Evolutionary conservation across 169 alveolate genomes (phyloP).

Genomic region (Plasmodium knowlesi): DNA sequence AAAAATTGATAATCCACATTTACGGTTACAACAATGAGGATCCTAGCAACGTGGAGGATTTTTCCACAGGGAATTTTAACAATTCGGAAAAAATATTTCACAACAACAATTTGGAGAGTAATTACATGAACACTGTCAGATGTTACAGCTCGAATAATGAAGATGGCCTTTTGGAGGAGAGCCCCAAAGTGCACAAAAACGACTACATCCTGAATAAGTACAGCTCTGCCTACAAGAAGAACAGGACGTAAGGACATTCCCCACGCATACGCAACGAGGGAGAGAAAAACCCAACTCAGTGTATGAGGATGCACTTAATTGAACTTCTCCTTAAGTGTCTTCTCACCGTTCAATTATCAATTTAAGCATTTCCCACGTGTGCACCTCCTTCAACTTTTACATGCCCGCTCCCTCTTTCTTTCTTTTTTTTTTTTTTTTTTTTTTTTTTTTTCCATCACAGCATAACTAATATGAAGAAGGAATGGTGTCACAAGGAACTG

Average conservation of each 20-base stretch:
- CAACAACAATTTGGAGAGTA: slow-evolving; percentile 8
- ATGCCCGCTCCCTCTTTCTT: no score
- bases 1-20: slow-evolving; percentile 35
- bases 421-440: slow-evolving; percentile 5
- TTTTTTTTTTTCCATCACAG: slow-evolving; percentile 5
- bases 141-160: slow-evolving; percentile 67
- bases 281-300: neutral
- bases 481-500: slow-evolving; percentile 68
- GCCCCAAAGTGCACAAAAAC: slow-evolving; percentile 26
- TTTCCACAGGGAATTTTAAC: slow-evolving; percentile 20
- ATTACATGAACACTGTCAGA: neutral
- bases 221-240: slow-evolving; percentile 54
- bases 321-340: neutral
- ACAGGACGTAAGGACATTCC: slow-evolving; percentile 11
- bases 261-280: neutral
- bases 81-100: slow-evolving; percentile 53
- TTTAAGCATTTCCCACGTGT: neutral
- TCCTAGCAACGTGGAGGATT: neutral
- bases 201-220: slow-evolving; percentile 35
- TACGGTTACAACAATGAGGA: slow-evolving; percentile 65
- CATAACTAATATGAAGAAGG: slow-evolving; percentile 63
- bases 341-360: neutral
- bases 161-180: slow-evolving; percentile 10
- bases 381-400: neutral
- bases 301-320: neutral